A percentile compares a stretch with the other conserved stretches of the same genome.
These are phyloP conservation scores for Bauhinia variegata DNA, from an alignment of 306 rosid species.

Conservation along the genomic window DNA sequence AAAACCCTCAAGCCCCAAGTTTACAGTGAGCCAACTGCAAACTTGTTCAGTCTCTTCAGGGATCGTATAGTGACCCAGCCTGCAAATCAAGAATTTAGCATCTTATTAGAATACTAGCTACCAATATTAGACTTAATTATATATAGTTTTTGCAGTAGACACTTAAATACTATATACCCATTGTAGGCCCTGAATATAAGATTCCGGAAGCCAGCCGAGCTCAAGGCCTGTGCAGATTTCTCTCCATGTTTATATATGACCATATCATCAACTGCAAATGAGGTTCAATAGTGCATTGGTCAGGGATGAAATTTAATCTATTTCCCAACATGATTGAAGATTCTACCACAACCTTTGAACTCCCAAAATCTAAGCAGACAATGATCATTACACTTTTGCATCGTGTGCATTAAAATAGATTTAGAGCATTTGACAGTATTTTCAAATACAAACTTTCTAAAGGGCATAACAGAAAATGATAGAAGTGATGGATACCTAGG, in stretches of 20 bases:
- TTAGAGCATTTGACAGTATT: too few species aligned
- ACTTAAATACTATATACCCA: slow-evolving; percentile 42
- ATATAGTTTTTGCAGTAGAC: neutral
- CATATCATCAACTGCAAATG: slow-evolving; percentile 58
- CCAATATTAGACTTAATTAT: too few species aligned
- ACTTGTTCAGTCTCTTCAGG: slow-evolving; percentile 60
- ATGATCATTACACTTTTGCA: neutral
- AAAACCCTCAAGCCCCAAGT: slow-evolving; percentile 51
- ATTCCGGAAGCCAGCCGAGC: slow-evolving; percentile 55
- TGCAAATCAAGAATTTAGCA: slow-evolving; percentile 31
- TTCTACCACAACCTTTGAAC: neutral
- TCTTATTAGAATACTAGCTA: neutral
- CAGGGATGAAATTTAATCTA: too few species aligned
- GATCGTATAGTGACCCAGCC: slow-evolving; percentile 65
- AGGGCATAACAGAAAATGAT: slow-evolving; percentile 16
- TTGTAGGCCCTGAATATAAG: slow-evolving; percentile 52
- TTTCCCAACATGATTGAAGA: too few species aligned
- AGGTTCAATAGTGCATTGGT: neutral
- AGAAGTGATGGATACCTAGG: slow-evolving; percentile 56
- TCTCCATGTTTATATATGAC: slow-evolving; percentile 52
- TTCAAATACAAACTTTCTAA: too few species aligned
- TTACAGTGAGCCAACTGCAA: slow-evolving; percentile 57
- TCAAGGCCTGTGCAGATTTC: slow-evolving; percentile 54
- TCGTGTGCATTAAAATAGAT: too few species aligned
- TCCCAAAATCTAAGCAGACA: slow-evolving; percentile 6